These are phyloP conservation scores for Lycium barbarum DNA, from an alignment of 257 asterid species.

Conservation along the genomic window DNA sequence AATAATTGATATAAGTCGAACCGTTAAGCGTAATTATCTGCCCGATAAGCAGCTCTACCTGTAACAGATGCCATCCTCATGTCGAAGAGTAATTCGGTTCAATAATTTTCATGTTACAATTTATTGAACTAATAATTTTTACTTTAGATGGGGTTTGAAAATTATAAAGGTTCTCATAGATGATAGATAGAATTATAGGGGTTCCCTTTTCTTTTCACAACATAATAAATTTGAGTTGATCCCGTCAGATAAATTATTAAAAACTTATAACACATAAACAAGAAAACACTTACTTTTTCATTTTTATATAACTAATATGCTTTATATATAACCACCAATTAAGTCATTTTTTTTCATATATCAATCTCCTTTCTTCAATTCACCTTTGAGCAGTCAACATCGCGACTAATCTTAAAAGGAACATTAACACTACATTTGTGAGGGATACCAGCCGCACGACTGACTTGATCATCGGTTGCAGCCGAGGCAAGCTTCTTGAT, in stretches of 20 bases:
- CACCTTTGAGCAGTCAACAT: conserved; percentile 28
- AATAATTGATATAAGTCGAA: no score
- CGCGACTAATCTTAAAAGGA: conserved; percentile 3
- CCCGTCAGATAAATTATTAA: not conserved
- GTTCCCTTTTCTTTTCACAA: not conserved
- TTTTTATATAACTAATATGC: not conserved
- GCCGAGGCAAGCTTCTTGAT: not conserved
- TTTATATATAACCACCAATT: not conserved
- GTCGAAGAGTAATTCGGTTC: no score
- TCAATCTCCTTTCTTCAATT: not conserved
- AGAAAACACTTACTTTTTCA: not conserved
- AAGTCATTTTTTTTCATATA: not conserved
- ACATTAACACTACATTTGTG: not conserved
- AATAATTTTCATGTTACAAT: no score
- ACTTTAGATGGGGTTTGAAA: no score
- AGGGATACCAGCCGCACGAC: not conserved
- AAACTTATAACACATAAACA: not conserved
- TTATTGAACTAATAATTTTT: no score
- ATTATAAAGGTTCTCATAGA: no score
- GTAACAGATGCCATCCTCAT: no score
- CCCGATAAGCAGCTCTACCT: no score
- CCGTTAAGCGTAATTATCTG: no score
- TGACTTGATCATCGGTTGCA: not conserved
- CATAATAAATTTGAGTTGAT: not conserved
- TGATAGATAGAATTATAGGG: not conserved